A percentile compares a stretch with the other conserved stretches of the same genome.
phyloP scores from a whole-genome alignment of 2,329 filamentous ascomycete species.

The Pseudopithomyces maydicus region DNA sequence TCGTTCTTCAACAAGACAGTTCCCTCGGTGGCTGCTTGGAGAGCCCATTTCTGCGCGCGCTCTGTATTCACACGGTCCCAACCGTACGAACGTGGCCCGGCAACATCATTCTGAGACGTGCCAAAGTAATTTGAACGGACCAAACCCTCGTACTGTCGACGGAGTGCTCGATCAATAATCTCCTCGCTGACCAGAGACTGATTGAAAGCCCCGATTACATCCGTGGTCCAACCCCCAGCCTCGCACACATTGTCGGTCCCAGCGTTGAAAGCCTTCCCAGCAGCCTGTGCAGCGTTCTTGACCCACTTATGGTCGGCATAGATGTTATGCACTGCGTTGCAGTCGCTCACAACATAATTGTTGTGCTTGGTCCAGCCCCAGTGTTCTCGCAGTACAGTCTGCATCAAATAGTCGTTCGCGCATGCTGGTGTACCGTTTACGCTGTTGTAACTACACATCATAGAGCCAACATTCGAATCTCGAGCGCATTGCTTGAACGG shows the following conservation, averaged over 20 bases:
- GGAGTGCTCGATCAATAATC: constrained; percentile 56
- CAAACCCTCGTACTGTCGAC: constrained; percentile 60
- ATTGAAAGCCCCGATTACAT: constrained; percentile 19
- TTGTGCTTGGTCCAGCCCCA: constrained; percentile 67
- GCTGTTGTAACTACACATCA: constrained; percentile 66
- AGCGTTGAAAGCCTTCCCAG: constrained; percentile 55
- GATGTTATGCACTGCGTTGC: constrained; percentile 66
- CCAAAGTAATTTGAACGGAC: constrained; percentile 62
- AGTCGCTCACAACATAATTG: constrained; percentile 70
- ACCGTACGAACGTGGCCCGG: constrained; percentile 1
- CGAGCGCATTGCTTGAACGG: constrained; percentile 62
- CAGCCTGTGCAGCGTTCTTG: constrained; percentile 45
- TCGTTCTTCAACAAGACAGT: constrained; percentile 61
- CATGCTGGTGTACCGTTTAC: constrained; percentile 71
- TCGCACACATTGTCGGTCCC: constrained; percentile 62
- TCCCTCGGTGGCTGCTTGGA: constrained; percentile 56
- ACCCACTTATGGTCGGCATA: constrained; percentile 55
- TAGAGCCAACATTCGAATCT: constrained; percentile 50
- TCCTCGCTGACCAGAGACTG: constrained; percentile 46
- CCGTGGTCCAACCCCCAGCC: constrained; percentile 38
- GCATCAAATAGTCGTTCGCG: constrained; percentile 65
- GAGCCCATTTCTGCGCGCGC: constrained; percentile 60
- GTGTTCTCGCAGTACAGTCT: constrained; percentile 66
- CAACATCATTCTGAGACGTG: neutral
- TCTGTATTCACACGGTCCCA: constrained; percentile 57